Evolutionary conservation across 2,329 filamentous ascomycete species (phyloP).

Genomic region (Phyllosticta citribraziliensis): DNA sequence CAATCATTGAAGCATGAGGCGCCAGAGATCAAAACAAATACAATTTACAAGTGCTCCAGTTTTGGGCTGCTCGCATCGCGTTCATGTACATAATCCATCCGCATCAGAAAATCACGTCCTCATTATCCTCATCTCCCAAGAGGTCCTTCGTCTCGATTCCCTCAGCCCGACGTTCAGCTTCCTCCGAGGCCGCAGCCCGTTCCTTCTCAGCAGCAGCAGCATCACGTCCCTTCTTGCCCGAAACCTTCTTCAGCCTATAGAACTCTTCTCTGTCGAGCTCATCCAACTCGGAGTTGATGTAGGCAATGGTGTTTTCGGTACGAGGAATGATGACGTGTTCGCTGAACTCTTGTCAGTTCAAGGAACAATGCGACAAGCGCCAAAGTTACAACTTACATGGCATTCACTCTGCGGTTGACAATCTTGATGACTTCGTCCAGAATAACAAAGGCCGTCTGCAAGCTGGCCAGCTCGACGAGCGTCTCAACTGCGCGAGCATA

Average conservation of each 20-base stretch:
- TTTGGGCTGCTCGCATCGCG: neutral
- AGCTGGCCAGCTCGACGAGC: slow-evolving; percentile 83
- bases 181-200: slow-evolving; percentile 31
- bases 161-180: slow-evolving; percentile 13
- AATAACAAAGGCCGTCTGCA: slow-evolving; percentile 97
- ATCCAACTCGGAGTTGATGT: slow-evolving; percentile 97
- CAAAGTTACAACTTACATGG: slow-evolving; percentile 60
- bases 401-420: slow-evolving; percentile 95
- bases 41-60: neutral
- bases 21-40: neutral
- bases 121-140: slow-evolving; percentile 64
- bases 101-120: slow-evolving; percentile 71
- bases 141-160: slow-evolving; percentile 49
- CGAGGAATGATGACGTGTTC: slow-evolving; percentile 95
- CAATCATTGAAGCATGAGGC: neutral
- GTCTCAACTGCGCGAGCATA: slow-evolving; percentile 95
- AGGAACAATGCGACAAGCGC: neutral
- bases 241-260: slow-evolving; percentile 91
- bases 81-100: neutral
- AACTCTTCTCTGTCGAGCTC: slow-evolving; percentile 97
- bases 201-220: slow-evolving; percentile 34
- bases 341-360: slow-evolving; percentile 31
- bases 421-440: slow-evolving; percentile 99
- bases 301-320: slow-evolving; percentile 99
- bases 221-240: slow-evolving; percentile 55